A percentile compares a stretch with the other conserved stretches of the same genome.
phyloP scores from a whole-genome alignment of 1,284 basidiomycete species.

The Apiotrichum gracile region DNA sequence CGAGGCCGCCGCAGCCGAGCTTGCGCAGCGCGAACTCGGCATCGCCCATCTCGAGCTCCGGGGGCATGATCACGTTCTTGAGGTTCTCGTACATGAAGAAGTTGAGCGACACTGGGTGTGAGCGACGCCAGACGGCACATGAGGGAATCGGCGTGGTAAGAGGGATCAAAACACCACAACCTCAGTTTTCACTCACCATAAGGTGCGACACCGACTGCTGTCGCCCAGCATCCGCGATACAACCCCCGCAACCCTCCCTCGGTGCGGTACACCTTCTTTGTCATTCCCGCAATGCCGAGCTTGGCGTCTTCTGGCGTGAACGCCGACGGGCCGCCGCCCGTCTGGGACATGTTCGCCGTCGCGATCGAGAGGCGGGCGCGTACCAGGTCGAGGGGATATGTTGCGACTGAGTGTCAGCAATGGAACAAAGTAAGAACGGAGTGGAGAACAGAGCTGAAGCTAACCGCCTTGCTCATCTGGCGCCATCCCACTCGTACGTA shows the following conservation, averaged over 20 bases:
- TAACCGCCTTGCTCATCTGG: neutral
- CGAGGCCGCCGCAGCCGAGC: conserved; percentile 51
- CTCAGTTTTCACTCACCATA: conserved; percentile 54
- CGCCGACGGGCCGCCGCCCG: conserved; percentile 7
- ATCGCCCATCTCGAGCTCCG: conserved; percentile 21
- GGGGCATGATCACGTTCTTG: conserved; percentile 29
- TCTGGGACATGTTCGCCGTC: conserved; percentile 52
- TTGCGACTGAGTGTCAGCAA: conserved; percentile 54
- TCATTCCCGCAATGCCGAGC: conserved; percentile 81
- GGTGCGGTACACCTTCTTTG: conserved; percentile 76
- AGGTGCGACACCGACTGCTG: conserved; percentile 84
- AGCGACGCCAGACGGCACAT: no score
- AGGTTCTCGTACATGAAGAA: conserved; percentile 45
- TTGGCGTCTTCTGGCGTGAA: conserved; percentile 40
- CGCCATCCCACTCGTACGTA: conserved; percentile 45
- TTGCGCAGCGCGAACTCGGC: conserved; percentile 33
- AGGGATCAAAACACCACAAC: no score
- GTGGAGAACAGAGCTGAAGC: neutral
- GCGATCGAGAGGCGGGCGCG: conserved; percentile 88
- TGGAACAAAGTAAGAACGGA: neutral
- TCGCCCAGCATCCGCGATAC: conserved; percentile 76
- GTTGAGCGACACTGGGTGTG: conserved; percentile 48
- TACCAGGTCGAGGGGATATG: conserved; percentile 89
- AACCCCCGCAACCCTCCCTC: conserved; percentile 82
- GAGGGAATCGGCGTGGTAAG: no score